Conservation (phyloP, 2,329 filamentous ascomycete species). For the Plenodomus biglobosus region DNA sequence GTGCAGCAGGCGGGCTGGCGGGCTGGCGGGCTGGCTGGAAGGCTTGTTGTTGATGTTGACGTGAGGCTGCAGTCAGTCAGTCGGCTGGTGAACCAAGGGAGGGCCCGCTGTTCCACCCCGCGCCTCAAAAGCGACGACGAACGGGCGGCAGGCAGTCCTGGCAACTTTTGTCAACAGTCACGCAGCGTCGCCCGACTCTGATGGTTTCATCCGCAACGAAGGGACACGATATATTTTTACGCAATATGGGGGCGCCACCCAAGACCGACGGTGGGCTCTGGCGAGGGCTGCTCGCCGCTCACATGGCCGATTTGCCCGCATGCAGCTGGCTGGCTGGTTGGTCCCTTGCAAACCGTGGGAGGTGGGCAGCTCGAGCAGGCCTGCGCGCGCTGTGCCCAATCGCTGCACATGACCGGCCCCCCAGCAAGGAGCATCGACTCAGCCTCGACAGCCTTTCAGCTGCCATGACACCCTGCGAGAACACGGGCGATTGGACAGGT, state of each 20-base stretch:
- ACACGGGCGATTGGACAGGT: slow-evolving; percentile 22
- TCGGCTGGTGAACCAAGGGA: neutral
- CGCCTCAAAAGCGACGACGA: slow-evolving; percentile 1
- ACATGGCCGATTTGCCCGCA: slow-evolving; percentile 23
- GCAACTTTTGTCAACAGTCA: neutral
- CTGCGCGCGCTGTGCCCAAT: slow-evolving; percentile 30
- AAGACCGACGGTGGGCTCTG: slow-evolving; percentile 31
- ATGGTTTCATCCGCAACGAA: slow-evolving; percentile 1
- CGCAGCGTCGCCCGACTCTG: neutral
- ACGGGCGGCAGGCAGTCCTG: slow-evolving; percentile 3
- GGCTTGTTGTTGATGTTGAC: neutral
- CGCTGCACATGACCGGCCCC: slow-evolving; percentile 30
- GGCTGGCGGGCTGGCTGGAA: too few species aligned
- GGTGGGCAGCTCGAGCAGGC: slow-evolving; percentile 15
- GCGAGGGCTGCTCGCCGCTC: slow-evolving; percentile 34
- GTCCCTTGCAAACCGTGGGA: slow-evolving; percentile 12
- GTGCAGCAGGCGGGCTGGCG: slow-evolving; percentile 4
- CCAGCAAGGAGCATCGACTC: slow-evolving; percentile 29
- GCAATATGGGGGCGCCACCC: slow-evolving; percentile 17
- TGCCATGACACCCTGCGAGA: slow-evolving; percentile 15
- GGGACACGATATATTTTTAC: slow-evolving; percentile 33
- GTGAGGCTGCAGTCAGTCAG: slow-evolving; percentile 1
- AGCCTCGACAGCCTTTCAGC: slow-evolving; percentile 30
- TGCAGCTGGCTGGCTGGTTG: slow-evolving; percentile 18
- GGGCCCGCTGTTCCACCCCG: neutral